These are phyloP conservation scores for Claviceps cyperi DNA, from an alignment of 2,329 filamentous ascomycete genomes.

Conservation along the genomic window DNA sequence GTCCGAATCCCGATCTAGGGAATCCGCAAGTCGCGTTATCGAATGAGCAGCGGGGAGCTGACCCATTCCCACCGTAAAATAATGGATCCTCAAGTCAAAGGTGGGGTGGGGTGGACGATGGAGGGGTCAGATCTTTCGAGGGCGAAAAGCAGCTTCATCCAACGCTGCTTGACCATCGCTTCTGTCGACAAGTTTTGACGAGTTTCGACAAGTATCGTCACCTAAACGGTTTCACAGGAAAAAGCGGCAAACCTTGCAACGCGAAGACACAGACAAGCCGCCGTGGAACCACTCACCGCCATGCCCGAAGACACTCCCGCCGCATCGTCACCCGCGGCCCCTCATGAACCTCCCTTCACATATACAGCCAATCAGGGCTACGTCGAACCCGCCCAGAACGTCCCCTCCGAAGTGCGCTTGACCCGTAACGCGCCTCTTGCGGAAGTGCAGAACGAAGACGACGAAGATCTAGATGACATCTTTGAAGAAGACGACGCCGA, in stretches of 20 bases:
- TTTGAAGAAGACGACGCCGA: slow-evolving; percentile 31
- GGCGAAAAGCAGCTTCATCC: background rate
- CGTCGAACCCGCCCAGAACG: slow-evolving; percentile 20
- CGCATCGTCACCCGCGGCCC: slow-evolving; percentile 22
- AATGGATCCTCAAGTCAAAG: no score
- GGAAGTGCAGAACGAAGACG: slow-evolving; percentile 17
- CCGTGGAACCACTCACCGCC: background rate
- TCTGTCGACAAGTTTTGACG: background rate
- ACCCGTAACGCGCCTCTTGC: slow-evolving; percentile 12
- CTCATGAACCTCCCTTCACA: slow-evolving; percentile 30
- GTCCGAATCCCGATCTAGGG: no score
- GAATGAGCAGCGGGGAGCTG: no score
- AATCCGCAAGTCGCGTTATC: no score
- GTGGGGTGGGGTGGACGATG: no score
- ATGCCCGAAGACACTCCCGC: slow-evolving; percentile 11
- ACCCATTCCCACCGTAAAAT: no score
- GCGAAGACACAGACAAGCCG: background rate
- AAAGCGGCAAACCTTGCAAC: background rate
- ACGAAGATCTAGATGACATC: slow-evolving; percentile 27
- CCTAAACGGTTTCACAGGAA: no score
- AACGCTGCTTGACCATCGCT: background rate
- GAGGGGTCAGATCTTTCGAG: no score
- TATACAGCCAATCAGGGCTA: slow-evolving; percentile 31
- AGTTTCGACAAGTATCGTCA: no score
- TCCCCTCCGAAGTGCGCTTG: slow-evolving; percentile 18